phyloP scores from a whole-genome alignment of 1,284 basidiomycete species.

The Phaffia rhodozyma region DNA sequence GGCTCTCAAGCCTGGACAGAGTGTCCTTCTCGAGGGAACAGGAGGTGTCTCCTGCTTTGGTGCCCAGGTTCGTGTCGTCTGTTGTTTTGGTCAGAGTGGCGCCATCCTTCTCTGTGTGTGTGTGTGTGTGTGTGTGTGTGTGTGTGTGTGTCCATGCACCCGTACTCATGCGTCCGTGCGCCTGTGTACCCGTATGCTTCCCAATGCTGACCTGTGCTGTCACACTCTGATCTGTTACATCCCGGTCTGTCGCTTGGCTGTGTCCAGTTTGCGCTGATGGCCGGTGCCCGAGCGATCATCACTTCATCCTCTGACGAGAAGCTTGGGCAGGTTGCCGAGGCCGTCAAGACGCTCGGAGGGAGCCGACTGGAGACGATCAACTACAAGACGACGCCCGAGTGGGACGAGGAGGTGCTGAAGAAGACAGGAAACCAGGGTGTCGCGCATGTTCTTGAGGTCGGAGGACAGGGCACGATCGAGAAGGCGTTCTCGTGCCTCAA shows the following conservation, averaged over 20 bases:
- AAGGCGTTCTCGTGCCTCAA: constrained; percentile 39
- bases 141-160: too few relatives aligned
- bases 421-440: constrained; percentile 46
- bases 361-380: constrained; percentile 40
- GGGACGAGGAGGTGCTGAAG: constrained; percentile 45
- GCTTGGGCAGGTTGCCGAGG: constrained; percentile 33
- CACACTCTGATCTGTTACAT: background rate
- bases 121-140: too few relatives aligned
- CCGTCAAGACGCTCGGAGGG: constrained; percentile 36
- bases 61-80: background rate
- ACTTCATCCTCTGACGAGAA: constrained; percentile 53
- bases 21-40: constrained; percentile 46
- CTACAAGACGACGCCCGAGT: constrained; percentile 45
- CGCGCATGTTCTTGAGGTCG: constrained; percentile 49
- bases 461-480: constrained; percentile 43
- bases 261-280: constrained; percentile 45
- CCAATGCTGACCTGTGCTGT: background rate
- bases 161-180: too few relatives aligned
- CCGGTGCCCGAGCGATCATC: constrained; percentile 47
- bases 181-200: too few relatives aligned
- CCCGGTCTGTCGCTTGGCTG: constrained; percentile 29
- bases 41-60: constrained; percentile 43
- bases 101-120: constrained; percentile 19
- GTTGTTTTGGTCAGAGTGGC: background rate
- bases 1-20: constrained; percentile 33